Conservation (phyloP, 192 early-diverging fungal species). For the Backusella tuberculispora region DNA sequence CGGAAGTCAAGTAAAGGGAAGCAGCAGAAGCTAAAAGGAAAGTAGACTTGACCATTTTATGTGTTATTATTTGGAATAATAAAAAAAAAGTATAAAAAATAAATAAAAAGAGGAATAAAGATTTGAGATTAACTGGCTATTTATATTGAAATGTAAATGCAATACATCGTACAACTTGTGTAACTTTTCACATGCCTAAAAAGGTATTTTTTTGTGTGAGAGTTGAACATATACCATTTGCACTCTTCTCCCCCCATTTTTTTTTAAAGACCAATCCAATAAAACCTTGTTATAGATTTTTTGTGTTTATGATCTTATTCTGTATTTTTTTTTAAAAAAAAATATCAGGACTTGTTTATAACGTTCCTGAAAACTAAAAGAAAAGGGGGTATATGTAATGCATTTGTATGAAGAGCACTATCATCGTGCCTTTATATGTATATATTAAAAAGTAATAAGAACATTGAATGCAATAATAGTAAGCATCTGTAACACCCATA, state of each 20-base stretch:
- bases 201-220: not conserved
- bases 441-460: not conserved
- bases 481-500: not conserved
- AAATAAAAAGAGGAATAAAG: not conserved
- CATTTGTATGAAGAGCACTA: not conserved
- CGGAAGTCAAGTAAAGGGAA: not conserved
- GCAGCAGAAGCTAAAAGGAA: not conserved
- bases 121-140: not conserved
- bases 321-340: too few species aligned
- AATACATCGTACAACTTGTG: conserved; percentile 4
- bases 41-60: conserved; percentile 22
- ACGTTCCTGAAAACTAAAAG: not conserved
- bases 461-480: not conserved
- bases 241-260: not conserved
- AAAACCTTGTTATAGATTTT: not conserved
- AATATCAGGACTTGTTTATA: not conserved
- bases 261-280: not conserved
- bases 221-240: not conserved
- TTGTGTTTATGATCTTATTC: not conserved
- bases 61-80: not conserved
- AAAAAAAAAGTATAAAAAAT: not conserved
- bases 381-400: not conserved
- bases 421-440: not conserved
- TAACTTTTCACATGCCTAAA: not conserved
- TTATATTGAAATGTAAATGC: conserved; percentile 3